phyloP scores from a whole-genome alignment of 2,329 filamentous ascomycete genomes.

The Aspergillus pseudoviridinutans region DNA sequence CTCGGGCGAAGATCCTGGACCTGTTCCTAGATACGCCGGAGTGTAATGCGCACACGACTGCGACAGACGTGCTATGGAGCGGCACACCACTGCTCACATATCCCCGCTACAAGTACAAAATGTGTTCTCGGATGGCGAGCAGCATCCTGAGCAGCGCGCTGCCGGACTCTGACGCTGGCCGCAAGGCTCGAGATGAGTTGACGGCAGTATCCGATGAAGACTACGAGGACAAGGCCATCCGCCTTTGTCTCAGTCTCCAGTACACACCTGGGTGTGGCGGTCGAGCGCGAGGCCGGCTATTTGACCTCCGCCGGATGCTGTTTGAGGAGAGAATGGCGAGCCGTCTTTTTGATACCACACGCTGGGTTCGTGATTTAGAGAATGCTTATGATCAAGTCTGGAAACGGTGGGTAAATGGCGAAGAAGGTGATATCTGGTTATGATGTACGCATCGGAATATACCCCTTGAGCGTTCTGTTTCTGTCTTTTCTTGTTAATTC shows the following conservation, averaged over 20 bases:
- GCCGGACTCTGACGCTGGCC: constrained; percentile 66
- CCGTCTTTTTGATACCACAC: constrained; percentile 81
- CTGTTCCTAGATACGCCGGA: constrained; percentile 96
- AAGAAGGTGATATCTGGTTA: constrained; percentile 92
- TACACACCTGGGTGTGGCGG: constrained; percentile 49
- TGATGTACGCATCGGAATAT: constrained; percentile 36
- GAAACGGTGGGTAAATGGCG: constrained; percentile 78
- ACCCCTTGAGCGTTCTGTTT: constrained; percentile 33
- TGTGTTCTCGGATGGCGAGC: constrained; percentile 97
- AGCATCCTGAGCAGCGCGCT: constrained; percentile 89
- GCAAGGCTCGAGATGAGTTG: constrained; percentile 65
- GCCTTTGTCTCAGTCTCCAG: constrained; percentile 59
- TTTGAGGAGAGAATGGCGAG: constrained; percentile 83
- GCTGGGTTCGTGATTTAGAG: constrained; percentile 90
- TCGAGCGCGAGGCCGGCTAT: constrained; percentile 60
- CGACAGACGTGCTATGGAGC: constrained; percentile 93
- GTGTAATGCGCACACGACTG: constrained; percentile 97
- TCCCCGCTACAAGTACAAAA: constrained; percentile 92
- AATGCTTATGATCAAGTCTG: constrained; percentile 84
- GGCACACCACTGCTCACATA: constrained; percentile 88
- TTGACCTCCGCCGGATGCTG: constrained; percentile 73
- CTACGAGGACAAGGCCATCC: constrained; percentile 75
- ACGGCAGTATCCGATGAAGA: constrained; percentile 74
- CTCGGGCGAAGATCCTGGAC: constrained; percentile 85
- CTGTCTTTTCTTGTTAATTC: constrained; percentile 2